phyloP scores from a whole-genome alignment of 2,329 filamentous ascomycete genomes.

The Trematosphaeria pertusa region DNA sequence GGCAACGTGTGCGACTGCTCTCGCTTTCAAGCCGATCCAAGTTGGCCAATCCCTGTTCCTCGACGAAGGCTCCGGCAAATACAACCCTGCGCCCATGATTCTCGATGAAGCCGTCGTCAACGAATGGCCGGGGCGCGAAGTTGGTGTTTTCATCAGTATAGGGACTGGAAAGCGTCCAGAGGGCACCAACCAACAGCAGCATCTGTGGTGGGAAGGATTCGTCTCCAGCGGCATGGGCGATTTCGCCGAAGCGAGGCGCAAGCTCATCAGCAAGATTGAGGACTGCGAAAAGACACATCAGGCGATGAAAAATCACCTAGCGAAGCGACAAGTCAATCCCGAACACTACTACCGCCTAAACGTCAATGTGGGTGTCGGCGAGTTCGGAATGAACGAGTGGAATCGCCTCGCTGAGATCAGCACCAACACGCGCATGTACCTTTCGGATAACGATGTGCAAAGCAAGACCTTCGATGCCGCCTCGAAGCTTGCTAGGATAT shows the following conservation, averaged over 20 bases:
- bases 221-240: constrained; percentile 74
- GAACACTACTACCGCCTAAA: constrained; percentile 98
- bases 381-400: constrained; percentile 99
- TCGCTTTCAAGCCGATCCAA: constrained; percentile 95
- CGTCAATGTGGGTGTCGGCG: constrained; percentile 92
- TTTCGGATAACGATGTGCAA: constrained; percentile 76
- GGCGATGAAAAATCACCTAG: constrained; percentile 81
- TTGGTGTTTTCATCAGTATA: constrained; percentile 90
- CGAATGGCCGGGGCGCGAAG: constrained; percentile 92
- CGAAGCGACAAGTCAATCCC: constrained; percentile 77
- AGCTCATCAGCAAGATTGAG: constrained; percentile 90
- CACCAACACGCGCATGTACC: constrained; percentile 85
- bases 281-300: constrained; percentile 91
- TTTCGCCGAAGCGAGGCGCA: constrained; percentile 86
- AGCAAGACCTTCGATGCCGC: constrained; percentile 78
- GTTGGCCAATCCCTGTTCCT: constrained; percentile 94
- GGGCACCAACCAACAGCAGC: constrained; percentile 70
- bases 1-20: constrained; percentile 87
- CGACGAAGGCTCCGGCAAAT: constrained; percentile 89
- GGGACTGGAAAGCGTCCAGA: constrained; percentile 88
- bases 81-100: constrained; percentile 85
- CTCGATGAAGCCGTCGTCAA: constrained; percentile 91
- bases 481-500: constrained; percentile 81
- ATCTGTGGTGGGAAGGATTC: constrained; percentile 94
- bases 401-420: constrained; percentile 92